Evolutionary conservation across 345 rosid species (phyloP), one percentile per base, ranked within the genome.

Genomic region (Boechera retrofracta): DNA sequence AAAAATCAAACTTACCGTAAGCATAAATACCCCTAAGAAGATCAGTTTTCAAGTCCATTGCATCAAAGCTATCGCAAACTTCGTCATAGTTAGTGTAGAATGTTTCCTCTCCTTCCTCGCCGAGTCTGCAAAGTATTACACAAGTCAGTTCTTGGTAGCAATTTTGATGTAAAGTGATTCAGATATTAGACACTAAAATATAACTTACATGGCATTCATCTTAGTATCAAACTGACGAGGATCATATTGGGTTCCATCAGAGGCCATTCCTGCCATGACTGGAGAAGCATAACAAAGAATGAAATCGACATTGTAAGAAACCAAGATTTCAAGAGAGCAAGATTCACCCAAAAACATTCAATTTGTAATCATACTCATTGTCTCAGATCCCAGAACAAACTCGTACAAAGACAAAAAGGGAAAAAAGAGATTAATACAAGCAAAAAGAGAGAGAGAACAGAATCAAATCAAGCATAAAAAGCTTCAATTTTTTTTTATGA

Each of bases 1-100:
- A 39, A 7, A 49, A 0, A 8, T 29, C 4, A 9, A 6, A 82
- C 86, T 2, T 81, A 94, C 97, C 98, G 77, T 94, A 94, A 21
- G 96, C 98, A 79, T 90, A 94, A 59, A 91, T 94, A 35, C 98
- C 98, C 79, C 98, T 81, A 15, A 94, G 82, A 79, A 91, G 97
- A 78, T 91, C 88, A 52, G 89, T 88, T 58, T 83, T 89, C 82
- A 94, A 56, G 6, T 89, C 97, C 98, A 94, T 94, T 2, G 88
- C 68, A 80, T 91, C 98, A 81, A 94, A 94, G 69, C 84, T 89
- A 13, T 94, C 98, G 52, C 83, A 82, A 44, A 87, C 93, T 72
- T 94, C 98, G 42, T 94, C 98, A 80, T 86, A 94, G 6, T 82
- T 48, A 8, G 96, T 89, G 84, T 88, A 91, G 67, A 90, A 94